A percentile compares a stretch with the other conserved stretches of the same genome.
Conservation (phyloP, 768 basidiomycete genomes). For the Stropharia rugosoannulata region DNA sequence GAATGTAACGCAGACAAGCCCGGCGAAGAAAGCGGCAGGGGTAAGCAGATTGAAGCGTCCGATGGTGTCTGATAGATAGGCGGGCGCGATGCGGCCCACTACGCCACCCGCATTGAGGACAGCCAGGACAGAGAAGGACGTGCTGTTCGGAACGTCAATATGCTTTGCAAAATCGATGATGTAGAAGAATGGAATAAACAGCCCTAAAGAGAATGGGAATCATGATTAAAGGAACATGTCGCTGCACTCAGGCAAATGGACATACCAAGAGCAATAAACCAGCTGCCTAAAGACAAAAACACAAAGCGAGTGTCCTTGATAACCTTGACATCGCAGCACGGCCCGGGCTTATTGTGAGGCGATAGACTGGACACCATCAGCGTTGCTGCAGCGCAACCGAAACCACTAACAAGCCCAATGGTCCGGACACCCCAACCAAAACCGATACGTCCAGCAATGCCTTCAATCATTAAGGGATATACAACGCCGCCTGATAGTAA, state of each 20-base stretch:
- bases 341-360: constrained; percentile 24
- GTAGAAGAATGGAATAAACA: constrained; percentile 74
- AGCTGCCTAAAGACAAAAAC: constrained; percentile 52
- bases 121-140: constrained; percentile 57
- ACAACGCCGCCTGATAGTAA: constrained; percentile 56
- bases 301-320: constrained; percentile 52
- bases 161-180: constrained; percentile 58
- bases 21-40: constrained; percentile 62
- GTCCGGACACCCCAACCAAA: constrained; percentile 66
- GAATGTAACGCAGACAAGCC: constrained; percentile 54
- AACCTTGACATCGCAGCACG: constrained; percentile 29
- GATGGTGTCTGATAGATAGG: constrained; percentile 61
- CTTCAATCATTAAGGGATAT: constrained; percentile 64
- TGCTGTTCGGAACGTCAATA: constrained; percentile 34
- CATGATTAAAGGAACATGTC: background rate
- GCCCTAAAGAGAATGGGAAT: constrained; percentile 36
- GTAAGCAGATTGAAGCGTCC: constrained; percentile 69
- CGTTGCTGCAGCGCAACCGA: constrained; percentile 46
- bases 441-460: constrained; percentile 52
- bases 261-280: constrained; percentile 62
- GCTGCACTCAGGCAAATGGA: background rate
- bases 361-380: constrained; percentile 42
- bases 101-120: constrained; percentile 70
- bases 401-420: constrained; percentile 48
- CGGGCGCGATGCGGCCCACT: constrained; percentile 62